Evolutionary conservation across 2,329 filamentous ascomycete species (phyloP).

Genomic region (Arthrobotrys musiformis): DNA sequence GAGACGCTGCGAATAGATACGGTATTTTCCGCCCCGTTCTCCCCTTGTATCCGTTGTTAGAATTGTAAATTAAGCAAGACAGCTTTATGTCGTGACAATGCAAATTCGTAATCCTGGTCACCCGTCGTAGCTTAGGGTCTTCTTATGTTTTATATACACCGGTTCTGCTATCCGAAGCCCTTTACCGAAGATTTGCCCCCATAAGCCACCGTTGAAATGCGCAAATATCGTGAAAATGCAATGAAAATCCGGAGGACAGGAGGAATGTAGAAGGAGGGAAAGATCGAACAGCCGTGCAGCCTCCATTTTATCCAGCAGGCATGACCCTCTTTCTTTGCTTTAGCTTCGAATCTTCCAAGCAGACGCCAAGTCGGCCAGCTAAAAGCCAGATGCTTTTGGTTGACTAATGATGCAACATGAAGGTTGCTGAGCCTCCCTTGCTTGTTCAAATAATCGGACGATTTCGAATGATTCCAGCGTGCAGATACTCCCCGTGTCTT

Average conservation of each 20-base stretch:
- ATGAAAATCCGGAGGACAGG: slow-evolving; percentile 6
- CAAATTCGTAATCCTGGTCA: background rate
- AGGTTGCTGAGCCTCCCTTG: background rate
- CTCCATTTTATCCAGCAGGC: slow-evolving; percentile 10
- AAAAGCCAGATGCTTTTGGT: background rate
- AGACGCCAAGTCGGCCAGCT: slow-evolving; percentile 8
- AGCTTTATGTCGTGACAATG: background rate
- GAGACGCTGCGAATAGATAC: slow-evolving; percentile 16
- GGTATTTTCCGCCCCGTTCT: background rate
- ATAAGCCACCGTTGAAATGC: slow-evolving; percentile 10
- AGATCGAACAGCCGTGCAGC: background rate
- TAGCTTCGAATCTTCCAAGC: slow-evolving; percentile 8
- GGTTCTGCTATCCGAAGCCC: slow-evolving; percentile 8
- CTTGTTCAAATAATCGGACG: background rate
- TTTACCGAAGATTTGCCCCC: slow-evolving; percentile 4
- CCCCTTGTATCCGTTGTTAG: background rate
- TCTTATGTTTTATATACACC: slow-evolving; percentile 1
- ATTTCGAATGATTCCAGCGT: background rate
- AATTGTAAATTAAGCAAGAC: slow-evolving; percentile 5
- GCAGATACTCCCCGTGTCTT: background rate
- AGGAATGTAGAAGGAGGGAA: slow-evolving; percentile 13
- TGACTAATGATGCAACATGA: background rate
- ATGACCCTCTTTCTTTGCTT: background rate
- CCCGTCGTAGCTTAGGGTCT: too few species aligned
- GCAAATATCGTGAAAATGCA: background rate